Evolutionary conservation across 2,329 filamentous ascomycete species (phyloP), one percentile per base, ranked within the genome.

Genomic region (Graphilbum fragrans): DNA sequence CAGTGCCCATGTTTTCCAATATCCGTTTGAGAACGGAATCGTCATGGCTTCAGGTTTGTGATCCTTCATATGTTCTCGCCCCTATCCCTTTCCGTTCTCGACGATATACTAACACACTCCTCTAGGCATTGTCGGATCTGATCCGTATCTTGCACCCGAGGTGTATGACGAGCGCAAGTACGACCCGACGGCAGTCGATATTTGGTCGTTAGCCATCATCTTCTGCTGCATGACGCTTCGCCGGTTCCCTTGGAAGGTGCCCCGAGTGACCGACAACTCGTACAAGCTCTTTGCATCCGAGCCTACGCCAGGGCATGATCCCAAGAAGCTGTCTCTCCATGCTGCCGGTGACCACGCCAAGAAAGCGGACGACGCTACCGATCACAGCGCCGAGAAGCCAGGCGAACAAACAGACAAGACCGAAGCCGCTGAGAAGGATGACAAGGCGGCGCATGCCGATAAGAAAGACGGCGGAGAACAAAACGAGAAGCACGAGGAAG

Each of bases 151-250:
- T 35, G 92, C 92, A 1, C 92, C 92, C 0, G 92, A 98, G 61
- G 92, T 98, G 1, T 96, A 96, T 55, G 88, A 95, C 49, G 77
- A 88, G 47, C 79, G 82, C 49, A 88, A 87, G 56, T 98, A 98
- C 58, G 88, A 98, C 54, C 87, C 92, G 1, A 83, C 88, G 47
- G 86, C 87, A 7, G 86, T 90, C 1, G 92, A 98, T 62, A 87
- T 98, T 45, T 98, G 92, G 92, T 98, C 92, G 11, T 69, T 98
- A 45, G 92, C 90, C 17, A 98, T 98, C 52, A 96, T 98, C 42
- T 98, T 90, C 63, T 96, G 92, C 62, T 98, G 92, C 67, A 98
- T 98, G 92, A 92, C 86, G 5, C 69, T 98, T 34, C 76, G 92
- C 19, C 72, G 92, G 29, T 98, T 98, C 56, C 92, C 92, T 0